Conservation (phyloP, 768 basidiomycete species). For the Mrakia hoshinonis region DNA sequence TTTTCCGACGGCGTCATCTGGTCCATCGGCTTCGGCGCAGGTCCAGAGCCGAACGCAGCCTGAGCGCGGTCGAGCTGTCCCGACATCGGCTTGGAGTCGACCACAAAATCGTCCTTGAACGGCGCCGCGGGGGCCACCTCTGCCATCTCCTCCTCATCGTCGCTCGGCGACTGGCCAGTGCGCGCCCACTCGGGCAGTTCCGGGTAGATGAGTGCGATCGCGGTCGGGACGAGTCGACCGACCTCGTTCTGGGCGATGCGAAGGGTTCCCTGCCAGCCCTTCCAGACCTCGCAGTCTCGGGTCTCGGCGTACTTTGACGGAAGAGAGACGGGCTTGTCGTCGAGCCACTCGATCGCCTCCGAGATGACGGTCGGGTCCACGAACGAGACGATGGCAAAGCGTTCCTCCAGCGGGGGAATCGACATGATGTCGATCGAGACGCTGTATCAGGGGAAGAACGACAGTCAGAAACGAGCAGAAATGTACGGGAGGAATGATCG, state of each 20-base stretch:
- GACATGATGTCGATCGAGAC: conserved; percentile 40
- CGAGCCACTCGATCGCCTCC: conserved; percentile 34
- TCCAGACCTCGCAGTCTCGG: conserved; percentile 37
- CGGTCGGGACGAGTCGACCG: conserved; percentile 34
- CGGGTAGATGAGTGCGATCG: conserved; percentile 22
- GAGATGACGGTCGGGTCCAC: conserved; percentile 31
- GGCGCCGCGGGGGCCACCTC: neutral
- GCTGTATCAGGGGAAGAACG: conserved; percentile 26
- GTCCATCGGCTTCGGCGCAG: too few species aligned
- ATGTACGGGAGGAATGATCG: conserved; percentile 1
- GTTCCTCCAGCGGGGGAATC: conserved; percentile 35
- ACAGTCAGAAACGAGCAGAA: neutral
- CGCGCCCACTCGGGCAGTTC: conserved; percentile 20
- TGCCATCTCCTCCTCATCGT: conserved; percentile 5
- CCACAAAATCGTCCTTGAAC: conserved; percentile 15
- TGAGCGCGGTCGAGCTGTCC: conserved; percentile 3
- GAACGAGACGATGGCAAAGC: conserved; percentile 38
- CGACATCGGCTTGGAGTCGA: conserved; percentile 13
- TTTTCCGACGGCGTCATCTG: conserved; percentile 27
- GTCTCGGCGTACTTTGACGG: conserved; percentile 33
- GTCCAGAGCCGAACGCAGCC: too few species aligned
- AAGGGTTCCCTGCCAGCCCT: conserved; percentile 35
- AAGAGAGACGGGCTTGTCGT: conserved; percentile 35
- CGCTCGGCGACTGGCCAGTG: neutral
- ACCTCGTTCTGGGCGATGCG: conserved; percentile 35